phyloP scores from a whole-genome alignment of 495 filamentous ascomycete species.

The Aeminium ludgeri region DNA sequence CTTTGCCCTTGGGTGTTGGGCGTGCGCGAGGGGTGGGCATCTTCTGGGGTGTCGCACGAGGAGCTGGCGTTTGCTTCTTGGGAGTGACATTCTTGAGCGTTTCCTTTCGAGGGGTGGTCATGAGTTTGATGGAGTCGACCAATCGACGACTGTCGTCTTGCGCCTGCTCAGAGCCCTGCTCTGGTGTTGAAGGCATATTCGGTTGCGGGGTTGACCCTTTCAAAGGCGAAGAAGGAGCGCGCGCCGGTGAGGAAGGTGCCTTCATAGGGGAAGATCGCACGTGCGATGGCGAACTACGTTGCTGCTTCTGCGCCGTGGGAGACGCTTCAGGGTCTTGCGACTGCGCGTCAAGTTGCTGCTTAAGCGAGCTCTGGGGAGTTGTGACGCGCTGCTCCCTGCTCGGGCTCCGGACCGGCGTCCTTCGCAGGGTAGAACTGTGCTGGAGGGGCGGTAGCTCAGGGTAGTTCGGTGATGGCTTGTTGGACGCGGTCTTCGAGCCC shows the following conservation, averaged over 20 bases:
- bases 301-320: slow-evolving; percentile 3
- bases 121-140: slow-evolving; percentile 22
- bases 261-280: not conserved
- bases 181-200: not conserved
- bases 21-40: slow-evolving; percentile 18
- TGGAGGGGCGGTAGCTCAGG: not conserved
- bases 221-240: slow-evolving; percentile 1
- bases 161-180: not conserved
- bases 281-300: slow-evolving; percentile 3
- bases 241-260: not conserved
- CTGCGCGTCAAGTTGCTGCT: slow-evolving; percentile 9
- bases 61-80: slow-evolving; percentile 15
- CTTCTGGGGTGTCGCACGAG: slow-evolving; percentile 13
- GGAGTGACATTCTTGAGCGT: slow-evolving; percentile 20
- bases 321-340: slow-evolving; percentile 1
- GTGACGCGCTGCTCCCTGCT: not conserved
- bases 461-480: not conserved
- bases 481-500: no score
- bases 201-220: slow-evolving; percentile 1
- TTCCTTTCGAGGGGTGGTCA: slow-evolving; percentile 26
- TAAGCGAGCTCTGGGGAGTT: not conserved
- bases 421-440: not conserved
- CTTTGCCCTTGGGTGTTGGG: slow-evolving; percentile 3
- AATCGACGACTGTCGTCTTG: slow-evolving; percentile 16
- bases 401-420: not conserved